Conservation (phyloP, 192 early-diverging fungal species). For the Phycomyces blakesleeanus region DNA sequence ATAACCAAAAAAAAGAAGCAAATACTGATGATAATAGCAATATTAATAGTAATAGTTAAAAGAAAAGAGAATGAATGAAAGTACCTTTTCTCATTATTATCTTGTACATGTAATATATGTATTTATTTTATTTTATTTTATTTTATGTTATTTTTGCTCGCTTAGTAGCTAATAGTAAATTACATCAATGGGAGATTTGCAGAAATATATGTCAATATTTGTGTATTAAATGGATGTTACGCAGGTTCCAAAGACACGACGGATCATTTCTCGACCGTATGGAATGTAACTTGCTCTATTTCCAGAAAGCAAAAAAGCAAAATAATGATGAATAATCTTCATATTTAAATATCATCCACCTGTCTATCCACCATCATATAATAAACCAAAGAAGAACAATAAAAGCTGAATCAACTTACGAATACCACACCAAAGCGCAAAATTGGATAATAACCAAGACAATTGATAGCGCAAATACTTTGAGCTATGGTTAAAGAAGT, state of each 20-base stretch:
- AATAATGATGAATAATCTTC: neutral
- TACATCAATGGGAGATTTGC: too few species aligned
- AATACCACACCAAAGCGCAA: slow-evolving; percentile 85
- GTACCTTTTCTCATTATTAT: too few species aligned
- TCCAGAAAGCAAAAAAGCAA: slow-evolving; percentile 14
- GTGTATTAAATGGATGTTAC: slow-evolving; percentile 28
- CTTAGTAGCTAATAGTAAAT: too few species aligned
- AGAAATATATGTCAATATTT: too few species aligned
- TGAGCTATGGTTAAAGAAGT: slow-evolving; percentile 36
- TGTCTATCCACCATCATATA: too few species aligned
- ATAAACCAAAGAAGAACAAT: too few species aligned
- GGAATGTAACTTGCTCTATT: slow-evolving; percentile 88
- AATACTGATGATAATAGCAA: too few species aligned
- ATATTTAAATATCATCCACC: too few species aligned
- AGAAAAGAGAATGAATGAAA: too few species aligned
- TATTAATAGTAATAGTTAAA: too few species aligned
- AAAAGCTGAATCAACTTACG: slow-evolving; percentile 37
- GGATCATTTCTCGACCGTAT: slow-evolving; percentile 63
- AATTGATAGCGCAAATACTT: slow-evolving; percentile 65
- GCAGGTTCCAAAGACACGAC: slow-evolving; percentile 36
- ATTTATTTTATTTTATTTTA: neutral
- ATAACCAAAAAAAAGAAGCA: too few species aligned
- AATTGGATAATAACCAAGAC: slow-evolving; percentile 85
- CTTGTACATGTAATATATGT: too few species aligned
- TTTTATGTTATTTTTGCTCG: neutral